These are phyloP conservation scores for Sugiyamaella novakii DNA, from an alignment of 1,139 yeast genomes.

Conservation along the genomic window DNA sequence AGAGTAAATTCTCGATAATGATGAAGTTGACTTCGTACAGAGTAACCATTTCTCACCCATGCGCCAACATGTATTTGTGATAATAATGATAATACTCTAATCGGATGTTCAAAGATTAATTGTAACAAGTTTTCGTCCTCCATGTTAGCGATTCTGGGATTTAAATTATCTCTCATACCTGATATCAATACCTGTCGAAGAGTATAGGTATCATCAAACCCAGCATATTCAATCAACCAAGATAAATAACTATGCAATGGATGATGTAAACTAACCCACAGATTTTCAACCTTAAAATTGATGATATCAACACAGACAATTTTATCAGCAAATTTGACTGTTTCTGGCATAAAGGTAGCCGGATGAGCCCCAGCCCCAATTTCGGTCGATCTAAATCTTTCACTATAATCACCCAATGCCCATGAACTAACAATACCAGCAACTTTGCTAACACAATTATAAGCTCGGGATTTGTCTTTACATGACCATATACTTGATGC, in stretches of 20 bases:
- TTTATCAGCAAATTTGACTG: conserved; percentile 16
- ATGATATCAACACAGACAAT: conserved; percentile 33
- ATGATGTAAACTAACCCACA: conserved; percentile 70
- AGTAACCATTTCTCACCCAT: conserved; percentile 89
- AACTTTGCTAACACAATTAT: conserved; percentile 33
- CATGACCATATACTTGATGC: conserved; percentile 41
- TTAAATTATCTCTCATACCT: conserved; percentile 13
- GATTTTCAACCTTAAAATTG: conserved; percentile 48
- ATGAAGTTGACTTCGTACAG: conserved; percentile 75
- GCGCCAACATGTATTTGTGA: conserved; percentile 78
- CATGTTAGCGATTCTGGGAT: conserved; percentile 18
- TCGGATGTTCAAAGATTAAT: conserved; percentile 67
- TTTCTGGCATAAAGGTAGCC: conserved; percentile 24
- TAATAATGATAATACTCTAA: conserved; percentile 71
- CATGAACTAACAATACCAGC: conserved; percentile 36
- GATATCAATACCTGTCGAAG: conserved; percentile 34
- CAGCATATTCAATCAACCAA: conserved; percentile 63
- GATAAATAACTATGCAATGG: conserved; percentile 77
- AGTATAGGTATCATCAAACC: conserved; percentile 39
- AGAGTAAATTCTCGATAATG: conserved; percentile 80
- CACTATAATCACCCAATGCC: conserved; percentile 34
- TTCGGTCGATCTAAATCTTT: conserved; percentile 27
- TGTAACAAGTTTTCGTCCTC: conserved; percentile 30
- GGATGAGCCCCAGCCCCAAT: conserved; percentile 20
- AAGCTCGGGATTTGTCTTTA: conserved; percentile 21